These are phyloP conservation scores for Starmerella powellii DNA, from an alignment of 805 yeast species.

Conservation along the genomic window DNA sequence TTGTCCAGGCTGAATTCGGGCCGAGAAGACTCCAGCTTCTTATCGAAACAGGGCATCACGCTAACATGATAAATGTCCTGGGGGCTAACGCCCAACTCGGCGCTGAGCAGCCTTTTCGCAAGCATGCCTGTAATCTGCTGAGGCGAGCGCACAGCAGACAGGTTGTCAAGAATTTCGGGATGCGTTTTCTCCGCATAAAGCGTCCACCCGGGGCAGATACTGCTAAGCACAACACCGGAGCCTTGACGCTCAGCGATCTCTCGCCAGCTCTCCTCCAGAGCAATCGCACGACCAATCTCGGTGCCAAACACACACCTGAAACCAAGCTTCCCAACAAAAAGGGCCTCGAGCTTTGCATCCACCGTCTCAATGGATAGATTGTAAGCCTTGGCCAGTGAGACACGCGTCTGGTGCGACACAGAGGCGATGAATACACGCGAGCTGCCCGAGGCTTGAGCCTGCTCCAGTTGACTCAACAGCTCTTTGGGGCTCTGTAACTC, in stretches of 20 bases:
- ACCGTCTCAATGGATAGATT: conserved; percentile 40
- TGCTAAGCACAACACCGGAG: conserved; percentile 36
- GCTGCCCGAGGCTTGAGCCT: conserved; percentile 13
- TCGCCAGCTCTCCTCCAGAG: conserved; percentile 40
- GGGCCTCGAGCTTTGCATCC: conserved; percentile 48
- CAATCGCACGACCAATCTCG: conserved; percentile 62
- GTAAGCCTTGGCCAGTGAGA: conserved; percentile 64
- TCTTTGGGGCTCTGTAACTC: conserved; percentile 84
- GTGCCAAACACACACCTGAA: conserved; percentile 72
- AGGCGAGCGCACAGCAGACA: conserved; percentile 73
- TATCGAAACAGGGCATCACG: conserved; percentile 95
- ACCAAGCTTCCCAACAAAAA: conserved; percentile 51
- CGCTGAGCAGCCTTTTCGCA: conserved; percentile 42
- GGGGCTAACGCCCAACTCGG: conserved; percentile 27
- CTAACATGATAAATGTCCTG: conserved; percentile 61
- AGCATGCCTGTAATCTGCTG: conserved; percentile 85
- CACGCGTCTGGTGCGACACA: conserved; percentile 74
- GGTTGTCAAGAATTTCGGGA: conserved; percentile 59
- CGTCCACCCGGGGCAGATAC: conserved; percentile 94
- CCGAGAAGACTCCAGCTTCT: conserved; percentile 86
- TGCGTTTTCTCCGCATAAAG: conserved; percentile 93
- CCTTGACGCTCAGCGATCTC: conserved; percentile 29
- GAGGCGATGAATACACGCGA: conserved; percentile 53
- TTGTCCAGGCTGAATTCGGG: conserved; percentile 41
- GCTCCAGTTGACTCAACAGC: conserved; percentile 46